A percentile compares a stretch with the other conserved stretches of the same genome.
These are phyloP conservation scores for Kappamyces sp. DNA, from an alignment of 192 early-diverging fungal genomes.

Conservation along the genomic window DNA sequence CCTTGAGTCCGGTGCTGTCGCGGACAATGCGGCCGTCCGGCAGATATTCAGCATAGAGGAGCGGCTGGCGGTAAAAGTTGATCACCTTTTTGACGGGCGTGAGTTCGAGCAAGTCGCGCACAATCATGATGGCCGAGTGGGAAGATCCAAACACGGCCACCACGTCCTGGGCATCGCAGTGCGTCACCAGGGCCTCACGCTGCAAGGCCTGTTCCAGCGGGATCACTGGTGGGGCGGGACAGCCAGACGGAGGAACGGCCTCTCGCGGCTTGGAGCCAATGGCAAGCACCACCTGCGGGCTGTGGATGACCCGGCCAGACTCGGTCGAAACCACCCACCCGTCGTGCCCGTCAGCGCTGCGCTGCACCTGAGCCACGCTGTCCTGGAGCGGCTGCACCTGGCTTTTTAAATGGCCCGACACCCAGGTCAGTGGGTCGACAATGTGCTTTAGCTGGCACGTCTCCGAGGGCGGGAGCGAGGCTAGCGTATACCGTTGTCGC, in stretches of 20 bases:
- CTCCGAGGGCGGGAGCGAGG: not conserved
- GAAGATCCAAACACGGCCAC: conserved; percentile 19
- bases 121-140: conserved; percentile 21
- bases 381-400: conserved; percentile 2
- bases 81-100: conserved; percentile 2
- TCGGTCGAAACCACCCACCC: not conserved
- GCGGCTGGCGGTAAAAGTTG: conserved; percentile 12
- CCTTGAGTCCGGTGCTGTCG: conserved; percentile 19
- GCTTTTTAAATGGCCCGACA: conserved; percentile 1
- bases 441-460: conserved; percentile 9
- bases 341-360: not conserved
- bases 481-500: not conserved
- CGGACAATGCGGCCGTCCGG: conserved; percentile 8
- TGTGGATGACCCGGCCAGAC: not conserved
- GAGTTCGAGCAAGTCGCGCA: conserved; percentile 13
- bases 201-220: conserved; percentile 16
- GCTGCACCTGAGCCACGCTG: not conserved
- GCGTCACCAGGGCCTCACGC: not conserved
- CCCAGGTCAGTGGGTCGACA: conserved; percentile 3
- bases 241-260: not conserved
- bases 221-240: not conserved
- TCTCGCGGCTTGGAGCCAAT: conserved; percentile 13
- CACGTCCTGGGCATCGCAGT: conserved; percentile 1
- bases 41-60: conserved; percentile 8
- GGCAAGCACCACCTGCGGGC: conserved; percentile 17